Base-by-base conservation (phyloP, 2,329 filamentous ascomycete species). In the Aureobasidium sp. region DNA sequence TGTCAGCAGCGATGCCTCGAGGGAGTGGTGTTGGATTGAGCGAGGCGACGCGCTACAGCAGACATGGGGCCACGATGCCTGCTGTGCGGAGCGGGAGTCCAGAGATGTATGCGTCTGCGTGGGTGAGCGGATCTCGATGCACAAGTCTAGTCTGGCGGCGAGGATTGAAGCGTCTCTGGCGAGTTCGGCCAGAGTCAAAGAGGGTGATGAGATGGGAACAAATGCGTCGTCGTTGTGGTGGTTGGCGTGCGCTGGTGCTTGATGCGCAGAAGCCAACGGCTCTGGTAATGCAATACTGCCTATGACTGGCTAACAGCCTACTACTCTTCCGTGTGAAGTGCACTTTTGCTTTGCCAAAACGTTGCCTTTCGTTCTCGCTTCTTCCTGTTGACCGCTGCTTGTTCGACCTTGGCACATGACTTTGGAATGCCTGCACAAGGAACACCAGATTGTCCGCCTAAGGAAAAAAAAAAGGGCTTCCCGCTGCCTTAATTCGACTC, bases 51-150 rank as follows among this genome's bases (percentile, higher is more conserved):
- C 48, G 48, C 48, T 51, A 51, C 48, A 51, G 48, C 48, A 51
- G 48, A 51, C 48, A 51, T 51, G 37, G 48, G 48, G 48, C 48
- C 48, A 24, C 48, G 37, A 51, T 51, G 48, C 48, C 48, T 51
- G 48, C 48, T 41, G 45, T 51, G 37, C 37, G 35, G 48, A 32
- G 37, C 37, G 25, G 45, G 48, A 40, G 29, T 49, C 45, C 45
- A 38, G 34, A 16, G 17, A 16, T 27, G 17, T 35, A 37, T 45
- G 37, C 44, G 32, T 25, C 22, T 37, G 22, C 17, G 45, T 27
- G 45, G 45, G 24, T 8, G 44, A 19, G 3, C n/a, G 24, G 21
- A n/a, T 22, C 17, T 25, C 22, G 8, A 42, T 42, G 25, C 39
- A 42, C 39, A 6, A 29, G 25, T 29, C 16, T 16, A 16, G 17